Conservation (phyloP, 306 rosid species). For the apple (Malus domestica) region DNA sequence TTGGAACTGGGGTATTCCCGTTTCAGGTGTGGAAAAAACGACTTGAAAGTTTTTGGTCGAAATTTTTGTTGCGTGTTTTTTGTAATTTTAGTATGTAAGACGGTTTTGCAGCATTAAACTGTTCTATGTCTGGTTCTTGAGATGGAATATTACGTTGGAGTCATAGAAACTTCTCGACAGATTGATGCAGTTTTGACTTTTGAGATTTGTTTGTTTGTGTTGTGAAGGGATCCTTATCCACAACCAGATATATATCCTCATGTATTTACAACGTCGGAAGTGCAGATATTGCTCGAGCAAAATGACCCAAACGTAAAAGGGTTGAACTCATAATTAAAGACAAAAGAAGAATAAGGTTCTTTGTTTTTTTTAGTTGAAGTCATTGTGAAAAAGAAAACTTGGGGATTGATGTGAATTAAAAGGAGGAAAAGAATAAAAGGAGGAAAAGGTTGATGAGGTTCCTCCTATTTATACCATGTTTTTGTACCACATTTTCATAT, state of each 20-base stretch:
- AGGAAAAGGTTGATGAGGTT: background rate
- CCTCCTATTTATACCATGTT: background rate
- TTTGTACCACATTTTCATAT: too few relatives aligned
- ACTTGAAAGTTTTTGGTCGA: background rate
- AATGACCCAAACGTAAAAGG: background rate
- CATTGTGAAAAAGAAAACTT: background rate
- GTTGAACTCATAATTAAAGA: background rate
- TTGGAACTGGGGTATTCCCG: slow-evolving; percentile 6
- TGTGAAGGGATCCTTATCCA: background rate
- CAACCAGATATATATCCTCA: background rate
- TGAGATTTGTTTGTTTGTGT: background rate
- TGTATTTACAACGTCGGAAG: background rate
- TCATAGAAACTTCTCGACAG: background rate
- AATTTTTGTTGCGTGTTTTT: slow-evolving; percentile 31
- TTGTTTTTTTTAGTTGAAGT: background rate
- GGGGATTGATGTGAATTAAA: background rate
- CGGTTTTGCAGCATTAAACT: slow-evolving; percentile 18
- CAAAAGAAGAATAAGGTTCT: background rate
- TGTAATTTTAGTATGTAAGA: slow-evolving; percentile 24
- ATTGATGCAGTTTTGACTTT: background rate
- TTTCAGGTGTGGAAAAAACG: background rate
- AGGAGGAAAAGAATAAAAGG: background rate
- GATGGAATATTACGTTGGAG: background rate
- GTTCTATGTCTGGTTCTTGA: slow-evolving; percentile 16
- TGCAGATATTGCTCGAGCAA: background rate